These are phyloP conservation scores for Platanthera guangdongensis DNA, from an alignment of 106 monocot species.

Conservation along the genomic window DNA sequence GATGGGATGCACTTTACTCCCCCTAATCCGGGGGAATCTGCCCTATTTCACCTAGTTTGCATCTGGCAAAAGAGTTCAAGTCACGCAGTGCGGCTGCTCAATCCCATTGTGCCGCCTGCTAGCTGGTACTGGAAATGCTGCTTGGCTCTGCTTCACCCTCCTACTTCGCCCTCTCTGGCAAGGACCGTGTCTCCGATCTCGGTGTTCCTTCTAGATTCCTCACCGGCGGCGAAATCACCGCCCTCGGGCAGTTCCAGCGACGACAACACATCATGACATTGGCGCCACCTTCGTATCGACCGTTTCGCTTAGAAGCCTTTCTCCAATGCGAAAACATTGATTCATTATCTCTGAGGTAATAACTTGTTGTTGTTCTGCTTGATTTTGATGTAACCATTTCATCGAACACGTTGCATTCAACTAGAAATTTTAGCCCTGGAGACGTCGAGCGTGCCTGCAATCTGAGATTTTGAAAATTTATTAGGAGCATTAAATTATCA, in stretches of 20 bases:
- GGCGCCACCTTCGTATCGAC: neutral
- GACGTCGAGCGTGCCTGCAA: neutral
- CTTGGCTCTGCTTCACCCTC: neutral
- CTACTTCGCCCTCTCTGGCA: neutral
- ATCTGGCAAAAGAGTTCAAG: neutral
- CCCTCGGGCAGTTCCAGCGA: neutral
- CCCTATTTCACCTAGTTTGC: too few relatives aligned
- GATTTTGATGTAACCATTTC: neutral
- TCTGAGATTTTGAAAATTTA: neutral
- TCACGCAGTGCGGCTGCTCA: neutral
- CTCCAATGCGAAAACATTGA: neutral
- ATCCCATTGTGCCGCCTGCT: neutral
- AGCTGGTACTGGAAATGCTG: slow-evolving; percentile 1
- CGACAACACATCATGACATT: neutral
- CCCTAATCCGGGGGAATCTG: too few relatives aligned
- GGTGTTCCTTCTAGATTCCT: neutral
- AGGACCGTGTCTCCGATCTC: neutral
- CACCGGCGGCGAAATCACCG: neutral
- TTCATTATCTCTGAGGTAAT: neutral
- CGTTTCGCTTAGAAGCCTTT: neutral
- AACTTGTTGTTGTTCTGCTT: neutral
- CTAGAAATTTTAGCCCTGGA: neutral
- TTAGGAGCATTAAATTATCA: too few relatives aligned
- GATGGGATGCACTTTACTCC: too few relatives aligned
- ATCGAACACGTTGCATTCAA: neutral